phyloP scores from a whole-genome alignment of 495 filamentous ascomycete genomes.

The Penicillium silybi region DNA sequence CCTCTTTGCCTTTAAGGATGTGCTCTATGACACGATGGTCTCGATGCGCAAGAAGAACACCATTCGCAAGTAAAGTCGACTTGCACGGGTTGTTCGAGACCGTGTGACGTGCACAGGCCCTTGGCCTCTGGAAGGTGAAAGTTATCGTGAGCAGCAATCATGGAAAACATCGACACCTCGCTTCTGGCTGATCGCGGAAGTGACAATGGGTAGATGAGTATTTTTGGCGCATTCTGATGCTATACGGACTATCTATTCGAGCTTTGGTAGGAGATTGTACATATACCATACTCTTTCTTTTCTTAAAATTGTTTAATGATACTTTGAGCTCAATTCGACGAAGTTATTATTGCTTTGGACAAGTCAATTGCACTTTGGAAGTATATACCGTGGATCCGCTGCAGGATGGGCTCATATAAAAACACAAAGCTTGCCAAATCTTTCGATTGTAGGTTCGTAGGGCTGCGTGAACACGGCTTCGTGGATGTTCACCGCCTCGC shows the following conservation, averaged over 20 bases:
- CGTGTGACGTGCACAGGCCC: background rate
- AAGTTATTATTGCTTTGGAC: no score
- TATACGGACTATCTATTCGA: background rate
- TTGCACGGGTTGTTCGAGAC: background rate
- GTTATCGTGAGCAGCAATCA: background rate
- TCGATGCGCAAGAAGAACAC: conserved; percentile 49
- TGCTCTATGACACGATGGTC: conserved; percentile 61
- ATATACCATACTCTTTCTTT: conserved; percentile 4
- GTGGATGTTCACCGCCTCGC: no score
- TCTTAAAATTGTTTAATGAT: background rate
- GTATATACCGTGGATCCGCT: no score
- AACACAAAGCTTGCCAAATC: no score
- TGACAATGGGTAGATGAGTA: background rate
- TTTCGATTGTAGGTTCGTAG: no score
- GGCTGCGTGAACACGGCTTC: no score
- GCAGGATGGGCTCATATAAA: no score
- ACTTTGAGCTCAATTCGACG: background rate
- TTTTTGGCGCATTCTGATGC: background rate
- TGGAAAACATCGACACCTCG: background rate
- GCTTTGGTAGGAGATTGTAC: background rate
- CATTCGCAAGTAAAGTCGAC: conserved; percentile 27
- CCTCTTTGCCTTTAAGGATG: conserved; percentile 98
- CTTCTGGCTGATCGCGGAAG: background rate
- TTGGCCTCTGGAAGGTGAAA: background rate
- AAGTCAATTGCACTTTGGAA: background rate